Evolutionary conservation across 2,329 filamentous ascomycete species (phyloP), one percentile per base, ranked within the genome.

Genomic region (Tolypocladium sp.): DNA sequence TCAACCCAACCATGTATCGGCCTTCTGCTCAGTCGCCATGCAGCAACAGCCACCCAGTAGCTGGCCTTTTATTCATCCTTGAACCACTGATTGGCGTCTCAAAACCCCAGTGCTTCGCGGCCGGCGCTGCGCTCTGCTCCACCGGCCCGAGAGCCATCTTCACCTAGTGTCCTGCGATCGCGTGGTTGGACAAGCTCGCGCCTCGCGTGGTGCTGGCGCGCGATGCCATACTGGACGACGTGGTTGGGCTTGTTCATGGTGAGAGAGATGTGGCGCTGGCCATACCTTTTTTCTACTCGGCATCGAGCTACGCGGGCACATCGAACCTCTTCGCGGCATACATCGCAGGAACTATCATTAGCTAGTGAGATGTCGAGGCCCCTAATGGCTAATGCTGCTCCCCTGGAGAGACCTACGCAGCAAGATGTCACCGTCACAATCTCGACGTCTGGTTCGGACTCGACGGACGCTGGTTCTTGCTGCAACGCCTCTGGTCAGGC

Each of bases 221-320:
- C n/a, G n/a, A n/a, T n/a, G n/a, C n/a, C n/a, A n/a, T n/a, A n/a
- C n/a, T 94, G 74, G 90, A 94, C 68, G 90, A 94, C 72, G 86
- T 93, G 0, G 81, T 90, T 1, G 89, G 89, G 0, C 74, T 93
- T 12, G 83, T 92, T 8, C 9, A 88, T 93, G 83, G 87, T 1
- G 63, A 62, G 3, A 63, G 65, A 2, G 67, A 77, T 27, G 72
- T 74, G 2, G 73, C 73, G 0, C 75, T 84, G 20, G 60, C 73
- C 0, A 59, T 79, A 0, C 79, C 0, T 42, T 68, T 1, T 64
- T 84, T 0, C 69, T 89, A 0, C 56, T 86, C n/a, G n/a, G n/a
- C n/a, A n/a, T n/a, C n/a, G n/a, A n/a, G n/a, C n/a, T n/a, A n/a
- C n/a, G n/a, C n/a, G n/a, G n/a, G n/a, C n/a, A n/a, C n/a, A n/a